Conservation (phyloP, 2,329 filamentous ascomycete species). For the Trichoderma koningiopsis region DNA sequence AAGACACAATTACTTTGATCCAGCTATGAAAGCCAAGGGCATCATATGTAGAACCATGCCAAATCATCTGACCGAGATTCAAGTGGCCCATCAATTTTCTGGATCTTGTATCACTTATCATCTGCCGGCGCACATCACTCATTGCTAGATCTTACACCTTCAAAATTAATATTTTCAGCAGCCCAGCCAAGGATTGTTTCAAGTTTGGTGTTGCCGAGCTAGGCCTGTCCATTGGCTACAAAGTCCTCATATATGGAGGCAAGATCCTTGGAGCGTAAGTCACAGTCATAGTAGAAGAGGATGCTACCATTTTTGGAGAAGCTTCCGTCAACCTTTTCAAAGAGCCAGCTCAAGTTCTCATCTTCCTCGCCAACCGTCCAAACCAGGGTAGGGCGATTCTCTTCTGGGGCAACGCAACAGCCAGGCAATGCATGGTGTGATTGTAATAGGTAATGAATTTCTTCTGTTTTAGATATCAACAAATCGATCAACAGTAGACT, state of each 20-base stretch:
- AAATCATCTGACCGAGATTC: not conserved
- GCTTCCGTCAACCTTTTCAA: constrained; percentile 93
- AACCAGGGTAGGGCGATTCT: constrained; percentile 85
- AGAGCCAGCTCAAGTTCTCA: constrained; percentile 98
- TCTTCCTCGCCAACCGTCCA: constrained; percentile 98
- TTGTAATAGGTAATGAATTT: constrained; percentile 94
- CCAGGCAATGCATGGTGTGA: constrained; percentile 88
- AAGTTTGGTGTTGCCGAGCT: constrained; percentile 87
- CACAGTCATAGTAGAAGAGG: constrained; percentile 94
- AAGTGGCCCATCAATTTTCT: not conserved
- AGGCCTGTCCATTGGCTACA: constrained; percentile 75
- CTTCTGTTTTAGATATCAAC: constrained; percentile 74
- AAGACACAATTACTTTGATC: not conserved
- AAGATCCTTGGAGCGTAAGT: constrained; percentile 73
- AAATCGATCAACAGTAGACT: constrained; percentile 83
- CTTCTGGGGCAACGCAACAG: constrained; percentile 84
- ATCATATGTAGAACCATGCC: not conserved
- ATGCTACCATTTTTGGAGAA: constrained; percentile 83
- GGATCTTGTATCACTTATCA: not conserved
- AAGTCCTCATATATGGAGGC: constrained; percentile 84
- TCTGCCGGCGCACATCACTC: not conserved
- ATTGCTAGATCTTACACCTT: not conserved
- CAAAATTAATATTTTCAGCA: constrained; percentile 47
- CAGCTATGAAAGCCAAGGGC: not conserved
- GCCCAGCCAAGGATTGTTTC: constrained; percentile 79